Conservation (phyloP, 1,139 yeast species). For the Scheffersomyces illinoinensis region DNA sequence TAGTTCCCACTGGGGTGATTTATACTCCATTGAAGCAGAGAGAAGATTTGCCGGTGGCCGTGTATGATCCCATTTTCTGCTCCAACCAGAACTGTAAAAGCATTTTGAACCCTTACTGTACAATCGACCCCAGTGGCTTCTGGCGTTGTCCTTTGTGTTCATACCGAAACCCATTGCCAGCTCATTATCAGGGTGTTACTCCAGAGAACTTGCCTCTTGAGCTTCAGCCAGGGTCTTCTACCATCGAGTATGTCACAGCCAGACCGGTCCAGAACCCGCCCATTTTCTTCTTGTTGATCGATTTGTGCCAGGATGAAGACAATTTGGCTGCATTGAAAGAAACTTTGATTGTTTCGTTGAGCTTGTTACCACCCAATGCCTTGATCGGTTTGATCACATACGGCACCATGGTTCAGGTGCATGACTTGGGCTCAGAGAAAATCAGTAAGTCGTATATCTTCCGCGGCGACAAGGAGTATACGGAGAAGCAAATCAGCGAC, state of each 20-base stretch:
- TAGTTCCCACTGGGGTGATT: constrained; percentile 91
- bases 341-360: constrained; percentile 76
- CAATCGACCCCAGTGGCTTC: constrained; percentile 77
- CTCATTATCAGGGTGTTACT: constrained; percentile 82
- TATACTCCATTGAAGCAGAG: constrained; percentile 88
- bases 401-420: constrained; percentile 94
- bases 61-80: constrained; percentile 90
- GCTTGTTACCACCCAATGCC: constrained; percentile 90
- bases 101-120: constrained; percentile 84
- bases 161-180: constrained; percentile 82
- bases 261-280: constrained; percentile 93
- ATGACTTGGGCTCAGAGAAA: constrained; percentile 80
- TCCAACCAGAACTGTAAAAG: constrained; percentile 79
- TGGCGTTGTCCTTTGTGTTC: constrained; percentile 94
- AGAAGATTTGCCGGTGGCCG: constrained; percentile 77
- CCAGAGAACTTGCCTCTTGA: constrained; percentile 88
- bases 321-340: constrained; percentile 88
- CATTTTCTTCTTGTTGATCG: constrained; percentile 87
- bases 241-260: constrained; percentile 86
- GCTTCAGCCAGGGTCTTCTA: constrained; percentile 72
- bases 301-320: constrained; percentile 92
- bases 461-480: constrained; percentile 89
- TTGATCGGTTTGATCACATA: constrained; percentile 88
- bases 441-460: constrained; percentile 84
- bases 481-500: constrained; percentile 70